Conservation (phyloP, 768 basidiomycete genomes). For the Boletellus ananiceps region DNA sequence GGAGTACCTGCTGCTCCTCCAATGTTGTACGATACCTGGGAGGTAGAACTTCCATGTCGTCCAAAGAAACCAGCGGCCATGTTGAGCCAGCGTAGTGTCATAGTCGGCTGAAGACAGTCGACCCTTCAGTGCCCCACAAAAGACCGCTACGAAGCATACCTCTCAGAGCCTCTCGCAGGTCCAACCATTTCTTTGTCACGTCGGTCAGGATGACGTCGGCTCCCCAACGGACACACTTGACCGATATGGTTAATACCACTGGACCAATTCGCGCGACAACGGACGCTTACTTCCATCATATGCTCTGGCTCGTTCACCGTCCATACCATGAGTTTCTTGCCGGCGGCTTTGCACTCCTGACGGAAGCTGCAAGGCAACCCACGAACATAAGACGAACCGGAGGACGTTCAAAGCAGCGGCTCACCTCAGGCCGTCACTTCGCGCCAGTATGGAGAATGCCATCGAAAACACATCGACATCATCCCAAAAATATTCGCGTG, state of each 20-base stretch:
- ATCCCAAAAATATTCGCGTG: slow-evolving; percentile 86
- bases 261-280: neutral
- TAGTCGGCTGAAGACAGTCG: slow-evolving; percentile 49
- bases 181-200: slow-evolving; percentile 62
- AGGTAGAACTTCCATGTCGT: slow-evolving; percentile 59
- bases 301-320: slow-evolving; percentile 88
- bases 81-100: slow-evolving; percentile 55
- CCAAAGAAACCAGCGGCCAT: slow-evolving; percentile 72
- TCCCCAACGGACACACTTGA: slow-evolving; percentile 73
- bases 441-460: slow-evolving; percentile 65
- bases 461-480: slow-evolving; percentile 86
- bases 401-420: slow-evolving; percentile 6
- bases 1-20: slow-evolving; percentile 24
- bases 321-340: slow-evolving; percentile 91
- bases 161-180: slow-evolving; percentile 53
- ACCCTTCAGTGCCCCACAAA: neutral
- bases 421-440: slow-evolving; percentile 68
- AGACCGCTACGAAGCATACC: slow-evolving; percentile 35
- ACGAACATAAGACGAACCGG: slow-evolving; percentile 1
- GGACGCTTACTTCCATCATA: slow-evolving; percentile 75
- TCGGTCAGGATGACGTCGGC: slow-evolving; percentile 79
- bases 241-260: slow-evolving; percentile 1
- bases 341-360: slow-evolving; percentile 67
- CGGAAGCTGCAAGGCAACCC: slow-evolving; percentile 54
- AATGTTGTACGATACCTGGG: slow-evolving; percentile 38